Conservation (phyloP, 2,329 filamentous ascomycete genomes). For the Ophiostoma pallidulum region DNA sequence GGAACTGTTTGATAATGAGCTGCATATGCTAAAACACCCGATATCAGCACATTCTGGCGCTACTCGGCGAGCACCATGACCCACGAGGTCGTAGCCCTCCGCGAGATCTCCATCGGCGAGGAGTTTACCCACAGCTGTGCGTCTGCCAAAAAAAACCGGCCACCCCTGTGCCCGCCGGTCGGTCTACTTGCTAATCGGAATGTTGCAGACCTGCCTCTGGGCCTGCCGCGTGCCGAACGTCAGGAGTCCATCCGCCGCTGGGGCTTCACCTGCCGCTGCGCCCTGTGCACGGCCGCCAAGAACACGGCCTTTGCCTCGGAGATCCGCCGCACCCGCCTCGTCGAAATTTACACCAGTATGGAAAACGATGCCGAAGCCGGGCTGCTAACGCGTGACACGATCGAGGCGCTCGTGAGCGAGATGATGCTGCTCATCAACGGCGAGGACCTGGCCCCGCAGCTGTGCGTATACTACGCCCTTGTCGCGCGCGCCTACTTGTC, state of each 20-base stretch:
- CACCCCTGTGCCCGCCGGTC: too few relatives aligned
- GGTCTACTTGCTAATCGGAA: too few relatives aligned
- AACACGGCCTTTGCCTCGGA: slow-evolving; percentile 23
- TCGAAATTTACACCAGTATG: slow-evolving; percentile 18
- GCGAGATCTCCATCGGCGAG: slow-evolving; percentile 19
- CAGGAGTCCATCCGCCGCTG: slow-evolving; percentile 21
- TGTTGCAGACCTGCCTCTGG: slow-evolving; percentile 21
- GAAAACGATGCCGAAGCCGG: slow-evolving; percentile 8
- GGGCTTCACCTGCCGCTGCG: slow-evolving; percentile 27
- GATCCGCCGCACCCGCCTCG: slow-evolving; percentile 20
- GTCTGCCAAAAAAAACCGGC: too few relatives aligned
- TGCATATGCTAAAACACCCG: not conserved
- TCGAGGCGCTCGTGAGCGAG: slow-evolving; percentile 16
- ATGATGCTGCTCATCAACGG: slow-evolving; percentile 17
- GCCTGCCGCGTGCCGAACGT: slow-evolving; percentile 21
- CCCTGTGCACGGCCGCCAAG: slow-evolving; percentile 23
- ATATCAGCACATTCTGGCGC: slow-evolving; percentile 20
- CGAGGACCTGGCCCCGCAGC: slow-evolving; percentile 21
- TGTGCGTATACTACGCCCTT: slow-evolving; percentile 21
- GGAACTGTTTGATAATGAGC: not conserved
- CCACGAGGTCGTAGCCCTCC: slow-evolving; percentile 19
- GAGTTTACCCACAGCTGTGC: slow-evolving; percentile 21
- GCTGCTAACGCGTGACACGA: slow-evolving; percentile 1
- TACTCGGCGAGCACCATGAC: slow-evolving; percentile 18
- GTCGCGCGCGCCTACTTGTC: slow-evolving; percentile 19